phyloP scores from a whole-genome alignment of 73 alveolate species.

The Tetrahymena elliotti region DNA sequence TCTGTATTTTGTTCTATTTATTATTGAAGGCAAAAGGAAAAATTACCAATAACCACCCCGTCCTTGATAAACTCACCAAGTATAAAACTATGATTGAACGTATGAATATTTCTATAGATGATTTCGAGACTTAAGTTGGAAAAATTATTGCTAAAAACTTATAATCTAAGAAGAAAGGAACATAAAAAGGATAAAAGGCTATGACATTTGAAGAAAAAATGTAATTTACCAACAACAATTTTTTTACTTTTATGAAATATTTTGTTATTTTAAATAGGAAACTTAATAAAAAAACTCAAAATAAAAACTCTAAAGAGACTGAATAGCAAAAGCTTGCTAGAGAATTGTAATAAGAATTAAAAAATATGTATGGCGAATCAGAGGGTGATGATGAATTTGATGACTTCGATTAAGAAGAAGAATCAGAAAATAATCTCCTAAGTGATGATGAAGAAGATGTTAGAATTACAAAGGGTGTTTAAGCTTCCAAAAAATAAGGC shows the following conservation, averaged over 20 bases:
- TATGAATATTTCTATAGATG: not conserved
- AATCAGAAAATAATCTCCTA: not conserved
- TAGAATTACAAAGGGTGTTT: not conserved
- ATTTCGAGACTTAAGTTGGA: not conserved
- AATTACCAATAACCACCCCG: not conserved
- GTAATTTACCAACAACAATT: not conserved
- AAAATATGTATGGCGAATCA: not conserved
- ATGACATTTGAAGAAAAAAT: not conserved
- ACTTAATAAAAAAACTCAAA: not conserved
- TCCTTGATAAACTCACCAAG: not conserved
- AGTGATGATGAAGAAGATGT: not conserved
- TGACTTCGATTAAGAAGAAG: not conserved
- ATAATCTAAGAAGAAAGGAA: not conserved
- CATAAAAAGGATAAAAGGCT: not conserved
- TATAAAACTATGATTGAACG: not conserved
- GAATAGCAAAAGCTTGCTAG: not conserved
- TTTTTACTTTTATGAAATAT: not conserved
- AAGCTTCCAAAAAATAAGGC: not conserved
- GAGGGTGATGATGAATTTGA: not conserved
- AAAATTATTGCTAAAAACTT: not conserved
- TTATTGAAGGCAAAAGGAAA: not conserved
- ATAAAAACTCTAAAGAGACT: not conserved
- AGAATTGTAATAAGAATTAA: not conserved
- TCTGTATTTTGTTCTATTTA: not conserved
- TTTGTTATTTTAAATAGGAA: not conserved